Evolutionary conservation across 805 yeast species (phyloP).

Genomic region (Yamadazyma endophytica): DNA sequence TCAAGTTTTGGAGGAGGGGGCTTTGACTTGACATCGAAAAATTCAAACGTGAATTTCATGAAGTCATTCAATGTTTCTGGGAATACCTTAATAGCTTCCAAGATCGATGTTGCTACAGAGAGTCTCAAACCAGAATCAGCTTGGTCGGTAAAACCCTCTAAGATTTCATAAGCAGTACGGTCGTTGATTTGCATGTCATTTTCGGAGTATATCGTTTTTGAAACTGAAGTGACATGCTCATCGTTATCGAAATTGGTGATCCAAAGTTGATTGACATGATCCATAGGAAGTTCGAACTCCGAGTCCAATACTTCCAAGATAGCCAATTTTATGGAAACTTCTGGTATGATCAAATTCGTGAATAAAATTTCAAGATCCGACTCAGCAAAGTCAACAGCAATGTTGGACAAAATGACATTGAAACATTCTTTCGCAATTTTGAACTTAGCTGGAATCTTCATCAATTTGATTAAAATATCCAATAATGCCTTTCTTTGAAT

Average conservation of each 20-base stretch:
- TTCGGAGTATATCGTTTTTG: slow-evolving; percentile 83
- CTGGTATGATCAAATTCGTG: slow-evolving; percentile 53
- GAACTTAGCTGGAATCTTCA: slow-evolving; percentile 73
- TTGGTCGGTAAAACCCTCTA: slow-evolving; percentile 49
- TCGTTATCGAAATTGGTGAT: slow-evolving; percentile 75
- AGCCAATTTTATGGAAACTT: slow-evolving; percentile 69
- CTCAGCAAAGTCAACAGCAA: slow-evolving; percentile 56
- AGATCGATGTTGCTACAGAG: slow-evolving; percentile 68
- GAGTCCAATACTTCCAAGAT: slow-evolving; percentile 81
- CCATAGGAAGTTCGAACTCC: slow-evolving; percentile 53
- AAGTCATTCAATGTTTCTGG: slow-evolving; percentile 24
- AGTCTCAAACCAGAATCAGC: slow-evolving; percentile 64
- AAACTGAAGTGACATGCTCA: slow-evolving; percentile 55
- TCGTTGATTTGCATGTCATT: slow-evolving; percentile 49
- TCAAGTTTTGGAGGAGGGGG: slow-evolving; percentile 80
- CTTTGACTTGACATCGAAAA: slow-evolving; percentile 56
- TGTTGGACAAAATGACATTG: slow-evolving; percentile 68
- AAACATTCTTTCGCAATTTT: slow-evolving; percentile 83
- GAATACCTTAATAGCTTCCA: slow-evolving; percentile 46
- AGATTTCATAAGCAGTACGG: slow-evolving; percentile 34
- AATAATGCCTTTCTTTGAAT: slow-evolving; percentile 71
- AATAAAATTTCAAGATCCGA: slow-evolving; percentile 60
- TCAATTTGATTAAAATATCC: slow-evolving; percentile 55
- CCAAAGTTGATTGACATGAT: slow-evolving; percentile 68
- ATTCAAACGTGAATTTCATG: slow-evolving; percentile 39